Conservation (phyloP, 345 rosid genomes). For the Heritiera fomes region DNA sequence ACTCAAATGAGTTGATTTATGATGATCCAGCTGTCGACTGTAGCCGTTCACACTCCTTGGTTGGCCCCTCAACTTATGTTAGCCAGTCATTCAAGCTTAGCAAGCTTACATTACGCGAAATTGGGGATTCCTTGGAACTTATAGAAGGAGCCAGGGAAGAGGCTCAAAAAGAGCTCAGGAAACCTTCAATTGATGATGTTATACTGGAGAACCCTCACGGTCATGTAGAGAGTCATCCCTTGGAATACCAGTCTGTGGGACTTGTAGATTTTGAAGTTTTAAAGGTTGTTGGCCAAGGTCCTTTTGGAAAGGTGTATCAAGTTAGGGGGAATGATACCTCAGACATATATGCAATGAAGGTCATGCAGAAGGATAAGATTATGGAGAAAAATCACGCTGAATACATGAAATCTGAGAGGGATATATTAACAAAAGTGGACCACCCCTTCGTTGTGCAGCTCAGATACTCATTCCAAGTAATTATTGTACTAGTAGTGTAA, state of each 20-base stretch:
- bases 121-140: slow-evolving; percentile 40
- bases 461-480: slow-evolving; percentile 89
- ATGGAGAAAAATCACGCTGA: slow-evolving; percentile 92
- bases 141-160: slow-evolving; percentile 21
- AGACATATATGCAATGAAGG: slow-evolving; percentile 96
- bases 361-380: slow-evolving; percentile 90
- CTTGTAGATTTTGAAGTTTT: slow-evolving; percentile 67
- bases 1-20: slow-evolving; percentile 35
- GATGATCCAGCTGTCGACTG: slow-evolving; percentile 45
- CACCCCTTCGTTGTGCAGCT: slow-evolving; percentile 97
- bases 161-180: slow-evolving; percentile 16
- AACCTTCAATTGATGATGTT: slow-evolving; percentile 15
- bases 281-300: slow-evolving; percentile 93
- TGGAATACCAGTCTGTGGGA: slow-evolving; percentile 36
- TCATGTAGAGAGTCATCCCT: slow-evolving; percentile 19
- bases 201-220: slow-evolving; percentile 18
- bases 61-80: slow-evolving; percentile 51
- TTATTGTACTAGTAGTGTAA: background rate
- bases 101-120: slow-evolving; percentile 47
- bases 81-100: slow-evolving; percentile 48
- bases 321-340: slow-evolving; percentile 77
- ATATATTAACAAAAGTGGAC: slow-evolving; percentile 75
- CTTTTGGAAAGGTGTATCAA: slow-evolving; percentile 92
- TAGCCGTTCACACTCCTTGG: slow-evolving; percentile 54
- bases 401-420: slow-evolving; percentile 98